Conservation (phyloP, 768 basidiomycete species). For the Leucosporidium yakuticum region DNA sequence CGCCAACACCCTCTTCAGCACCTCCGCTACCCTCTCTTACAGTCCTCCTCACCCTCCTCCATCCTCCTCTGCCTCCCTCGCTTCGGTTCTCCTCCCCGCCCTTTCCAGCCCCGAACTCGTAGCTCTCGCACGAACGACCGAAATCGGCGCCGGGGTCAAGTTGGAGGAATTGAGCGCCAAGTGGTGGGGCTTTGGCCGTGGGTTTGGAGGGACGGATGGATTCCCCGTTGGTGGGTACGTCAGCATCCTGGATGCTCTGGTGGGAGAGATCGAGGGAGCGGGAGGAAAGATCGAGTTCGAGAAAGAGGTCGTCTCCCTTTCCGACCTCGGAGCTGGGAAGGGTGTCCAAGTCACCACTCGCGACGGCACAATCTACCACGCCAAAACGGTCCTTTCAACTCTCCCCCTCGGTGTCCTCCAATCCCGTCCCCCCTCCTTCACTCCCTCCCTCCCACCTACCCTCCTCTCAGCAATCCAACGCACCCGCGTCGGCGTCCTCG, state of each 20-base stretch:
- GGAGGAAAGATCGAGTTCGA: slow-evolving; percentile 16
- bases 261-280: slow-evolving; percentile 4
- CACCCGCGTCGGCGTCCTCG: slow-evolving; percentile 37
- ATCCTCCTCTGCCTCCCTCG: slow-evolving; percentile 10
- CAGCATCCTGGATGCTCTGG: slow-evolving; percentile 12
- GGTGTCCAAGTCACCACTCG: slow-evolving; percentile 13
- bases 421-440: slow-evolving; percentile 24
- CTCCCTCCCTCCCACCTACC: slow-evolving; percentile 29
- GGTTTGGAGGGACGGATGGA: slow-evolving; percentile 20
- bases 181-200: slow-evolving; percentile 19
- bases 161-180: slow-evolving; percentile 21
- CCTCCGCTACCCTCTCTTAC: slow-evolving; percentile 19
- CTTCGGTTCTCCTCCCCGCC: slow-evolving; percentile 15
- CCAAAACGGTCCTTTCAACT: slow-evolving; percentile 24
- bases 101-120: slow-evolving; percentile 6
- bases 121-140: slow-evolving; percentile 26
- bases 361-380: not conserved
- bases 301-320: slow-evolving; percentile 10
- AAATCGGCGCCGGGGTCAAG: slow-evolving; percentile 27
- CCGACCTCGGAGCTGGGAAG: slow-evolving; percentile 6
- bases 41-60: not conserved
- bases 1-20: slow-evolving; percentile 12
- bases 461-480: slow-evolving; percentile 24
- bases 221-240: slow-evolving; percentile 29
- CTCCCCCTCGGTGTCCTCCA: slow-evolving; percentile 40